phyloP scores from a whole-genome alignment of 208 protist genomes.

The Crithidia brevicula region DNA sequence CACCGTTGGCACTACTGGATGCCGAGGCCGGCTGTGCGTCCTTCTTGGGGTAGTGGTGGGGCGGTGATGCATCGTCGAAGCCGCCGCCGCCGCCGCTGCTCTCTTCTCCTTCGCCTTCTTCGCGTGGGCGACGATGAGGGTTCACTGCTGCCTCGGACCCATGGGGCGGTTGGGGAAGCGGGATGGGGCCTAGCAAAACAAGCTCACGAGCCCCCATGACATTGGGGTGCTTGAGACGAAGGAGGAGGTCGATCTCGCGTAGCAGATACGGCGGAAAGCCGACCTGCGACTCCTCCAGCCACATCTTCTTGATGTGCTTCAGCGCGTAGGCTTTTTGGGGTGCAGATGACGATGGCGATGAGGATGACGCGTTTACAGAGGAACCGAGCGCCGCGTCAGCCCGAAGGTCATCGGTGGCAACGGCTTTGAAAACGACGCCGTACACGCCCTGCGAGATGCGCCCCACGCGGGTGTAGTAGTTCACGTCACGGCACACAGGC shows the following conservation, averaged over 20 bases:
- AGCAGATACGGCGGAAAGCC: conserved; percentile 86
- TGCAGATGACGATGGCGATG: too few species aligned
- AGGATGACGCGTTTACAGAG: neutral
- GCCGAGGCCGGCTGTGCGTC: neutral
- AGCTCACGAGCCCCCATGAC: conserved; percentile 60
- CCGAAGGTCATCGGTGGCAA: conserved; percentile 12
- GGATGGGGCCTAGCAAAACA: conserved; percentile 49
- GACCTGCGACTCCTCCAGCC: conserved; percentile 73
- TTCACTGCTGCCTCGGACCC: neutral
- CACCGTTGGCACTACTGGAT: neutral
- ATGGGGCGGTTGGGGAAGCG: conserved; percentile 3
- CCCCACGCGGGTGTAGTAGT: conserved; percentile 56
- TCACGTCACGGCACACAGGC: conserved; percentile 57
- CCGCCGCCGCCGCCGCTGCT: too few species aligned
- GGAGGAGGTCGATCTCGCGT: conserved; percentile 84
- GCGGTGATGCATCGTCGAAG: neutral
- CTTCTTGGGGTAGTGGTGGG: neutral
- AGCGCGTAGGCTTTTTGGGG: conserved; percentile 53
- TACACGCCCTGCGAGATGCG: conserved; percentile 82
- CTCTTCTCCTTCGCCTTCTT: neutral
- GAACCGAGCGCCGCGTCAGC: too few species aligned
- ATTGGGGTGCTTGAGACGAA: conserved; percentile 83
- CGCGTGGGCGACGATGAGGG: neutral
- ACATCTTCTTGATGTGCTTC: conserved; percentile 85
- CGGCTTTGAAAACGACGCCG: conserved; percentile 78